phyloP scores from a whole-genome alignment of 2,329 filamentous ascomycete species.

The Aureobasidium lini region DNA sequence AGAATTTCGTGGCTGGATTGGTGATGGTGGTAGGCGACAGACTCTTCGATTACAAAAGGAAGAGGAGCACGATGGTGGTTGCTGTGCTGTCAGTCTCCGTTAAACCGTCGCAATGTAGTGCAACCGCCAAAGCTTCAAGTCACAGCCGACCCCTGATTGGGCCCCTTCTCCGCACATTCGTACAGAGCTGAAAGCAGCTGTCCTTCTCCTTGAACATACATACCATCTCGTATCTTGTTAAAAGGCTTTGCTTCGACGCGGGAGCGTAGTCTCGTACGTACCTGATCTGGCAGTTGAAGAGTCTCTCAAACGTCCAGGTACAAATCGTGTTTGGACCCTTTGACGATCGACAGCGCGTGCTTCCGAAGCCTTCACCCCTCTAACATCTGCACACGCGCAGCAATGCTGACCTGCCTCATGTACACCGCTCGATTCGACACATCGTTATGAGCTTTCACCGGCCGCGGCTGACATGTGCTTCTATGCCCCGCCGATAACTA shows the following conservation, averaged over 20 bases:
- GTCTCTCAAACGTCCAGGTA: background rate
- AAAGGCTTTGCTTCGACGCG: background rate
- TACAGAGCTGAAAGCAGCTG: background rate
- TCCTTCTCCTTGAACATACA: constrained; percentile 1
- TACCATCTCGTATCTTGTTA: background rate
- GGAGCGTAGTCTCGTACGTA: background rate
- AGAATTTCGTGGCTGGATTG: background rate
- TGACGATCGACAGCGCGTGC: background rate
- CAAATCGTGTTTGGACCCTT: background rate
- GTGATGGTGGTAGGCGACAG: background rate
- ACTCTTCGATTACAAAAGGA: background rate
- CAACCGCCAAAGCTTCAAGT: background rate
- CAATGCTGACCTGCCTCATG: constrained; percentile 6
- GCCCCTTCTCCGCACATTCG: background rate
- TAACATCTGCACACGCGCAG: background rate
- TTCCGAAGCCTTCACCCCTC: background rate
- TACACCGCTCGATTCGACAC: constrained; percentile 5
- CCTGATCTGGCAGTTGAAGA: background rate
- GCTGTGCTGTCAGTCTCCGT: background rate
- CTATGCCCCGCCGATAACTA: constrained; percentile 1
- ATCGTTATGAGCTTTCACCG: background rate
- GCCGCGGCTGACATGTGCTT: constrained; percentile 7
- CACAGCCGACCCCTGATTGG: background rate
- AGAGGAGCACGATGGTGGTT: background rate
- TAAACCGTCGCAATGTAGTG: background rate